Base-by-base conservation (phyloP, 352 stramenopile genomes). In the Blastocystis sp. region DNA sequence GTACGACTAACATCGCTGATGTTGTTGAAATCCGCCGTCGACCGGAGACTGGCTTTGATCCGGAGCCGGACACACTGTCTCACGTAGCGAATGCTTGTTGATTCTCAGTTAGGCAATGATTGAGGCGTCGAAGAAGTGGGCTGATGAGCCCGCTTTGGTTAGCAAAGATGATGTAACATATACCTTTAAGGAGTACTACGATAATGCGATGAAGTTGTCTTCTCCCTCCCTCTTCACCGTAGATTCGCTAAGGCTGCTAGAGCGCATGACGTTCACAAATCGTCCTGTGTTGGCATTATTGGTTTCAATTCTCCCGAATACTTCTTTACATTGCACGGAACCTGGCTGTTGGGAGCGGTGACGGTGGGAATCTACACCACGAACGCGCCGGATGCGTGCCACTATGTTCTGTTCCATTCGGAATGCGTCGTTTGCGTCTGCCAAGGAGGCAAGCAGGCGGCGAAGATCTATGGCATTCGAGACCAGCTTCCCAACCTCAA, bases 341-440 rank as follows among this genome's bases (percentile, higher is more conserved):
- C 92, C 49, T 97, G 97, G 79, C 90, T 96, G 44, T 93, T 94
- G 0, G 94, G 94, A 27, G 92, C 90, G 38, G 90, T 97, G 48
- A 90, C 92, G 0, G 93, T 93, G 42, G 95, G 95, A 34, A 97
- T 98, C 86, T 98, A 98, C 91, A 95, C 94, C 64, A 97, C 94
- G 56, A 97, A 97, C 89, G 91, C 87, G 40, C 89, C 91, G 24
- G 89, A 93, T 44, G 91, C 93, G 7, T 97, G 94, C 85, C 89
- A 96, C 87, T 98, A 93, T 89, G 95, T 97, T 85, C 90, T 91
- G 46, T 92, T 96, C 84, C 93, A 98, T 90, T 97, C 92, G 64
- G 89, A 96, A 81, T 92, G 93, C 24, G 89, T 89, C 49, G 90
- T 97, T 42, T 93, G 97, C 24, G 93, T 97, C 7, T 94, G 93